Evolutionary conservation across 129 eudicot species (phyloP), one percentile per base, ranked within the genome.

Genomic region (Chrysanthemum seticuspe): DNA sequence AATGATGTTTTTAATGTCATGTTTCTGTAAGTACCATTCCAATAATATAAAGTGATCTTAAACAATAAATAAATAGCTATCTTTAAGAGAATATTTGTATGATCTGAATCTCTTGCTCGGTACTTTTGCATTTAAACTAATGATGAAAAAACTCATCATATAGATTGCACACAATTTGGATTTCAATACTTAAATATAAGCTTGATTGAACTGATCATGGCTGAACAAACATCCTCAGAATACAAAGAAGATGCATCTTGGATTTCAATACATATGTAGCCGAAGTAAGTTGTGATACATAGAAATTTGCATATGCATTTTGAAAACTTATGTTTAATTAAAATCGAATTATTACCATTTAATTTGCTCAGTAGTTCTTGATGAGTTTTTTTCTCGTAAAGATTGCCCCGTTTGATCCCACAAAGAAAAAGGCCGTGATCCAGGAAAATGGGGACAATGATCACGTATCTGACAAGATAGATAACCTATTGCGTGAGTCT

Each of bases 321-420:
- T 60, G 65, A 10, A 31, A 23, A 25, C 29, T 25, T 25, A 25
- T 25, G 29, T 25, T 25, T 25, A 2, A 25, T 25, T 25, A 25
- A 25, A 25, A 25, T 25, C 29, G n/a, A 1, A 25, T 25, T 25
- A 34, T 5, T n/a, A n/a, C n/a, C 21, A 13, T 2, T 60, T 25
- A 25, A 25, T 25, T 25, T 25, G 29, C 29, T 25, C 29, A 25
- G 2, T 25, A 25, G 48, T 51, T 7, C 23, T n/a, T 14, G 6
- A 62, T 13, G 67, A 48, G 50, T n/a, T n/a, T n/a, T n/a, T n/a
- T n/a, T n/a, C n/a, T 25, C 2, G 1, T 65, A 78, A 69, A 85
- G 89, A 40, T 85, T 36, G 84, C 71, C 16, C 79, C 86, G 4
- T 85, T 81, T 78, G 89, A 85, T 71, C 83, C 83, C 44, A 73